Evolutionary conservation across 2,329 filamentous ascomycete species (phyloP), one percentile per base, ranked within the genome.

Genomic region (Clonostachys solani): DNA sequence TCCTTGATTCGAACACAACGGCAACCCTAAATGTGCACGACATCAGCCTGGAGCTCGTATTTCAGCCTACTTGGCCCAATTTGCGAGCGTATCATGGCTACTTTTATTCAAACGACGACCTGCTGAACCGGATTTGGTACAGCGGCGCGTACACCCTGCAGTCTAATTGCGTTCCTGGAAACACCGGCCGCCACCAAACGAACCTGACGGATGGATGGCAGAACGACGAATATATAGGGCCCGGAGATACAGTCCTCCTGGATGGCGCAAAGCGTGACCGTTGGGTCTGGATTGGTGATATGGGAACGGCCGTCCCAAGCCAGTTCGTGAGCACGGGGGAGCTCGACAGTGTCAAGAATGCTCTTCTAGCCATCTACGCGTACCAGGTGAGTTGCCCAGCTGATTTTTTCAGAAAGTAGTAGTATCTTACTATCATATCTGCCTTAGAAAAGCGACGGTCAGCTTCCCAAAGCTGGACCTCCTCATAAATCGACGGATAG

Each of bases 281-380:
- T 9, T 64, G 79, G 16, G 74, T 84, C 3, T 84, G 80, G 79
- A 74, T 80, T 12, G 81, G 81, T 2, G 81, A 85, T 55, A 78
- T 84, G 67, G 71, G 72, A 5, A 77, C 82, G 50, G 74, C 78
- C 5, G 66, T 79, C 1, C 77, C 79, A 4, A 71, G 67, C 33
- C 71, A 80, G 12, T 72, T 77, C 10, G 72, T 81, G 3, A 77
- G 74, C 8, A 81, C 77, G 0, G 72, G 74, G 29, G 77, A 81
- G 53, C 60, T 80, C 43, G 64, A 71, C 17, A 70, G 71, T 35
- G 65, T 80, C 8, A 66, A 68, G 16, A 77, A 78, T 50, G 74
- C 73, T 0, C 50, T 82, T 3, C 68, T 74, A 46, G 67, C 67
- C 0, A 64, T 78, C 47, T 77, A 77, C 45, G 65, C 66, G 2